Base-by-base conservation (phyloP, 352 stramenopile genomes). In the Globisporangium paddicum region DNA sequence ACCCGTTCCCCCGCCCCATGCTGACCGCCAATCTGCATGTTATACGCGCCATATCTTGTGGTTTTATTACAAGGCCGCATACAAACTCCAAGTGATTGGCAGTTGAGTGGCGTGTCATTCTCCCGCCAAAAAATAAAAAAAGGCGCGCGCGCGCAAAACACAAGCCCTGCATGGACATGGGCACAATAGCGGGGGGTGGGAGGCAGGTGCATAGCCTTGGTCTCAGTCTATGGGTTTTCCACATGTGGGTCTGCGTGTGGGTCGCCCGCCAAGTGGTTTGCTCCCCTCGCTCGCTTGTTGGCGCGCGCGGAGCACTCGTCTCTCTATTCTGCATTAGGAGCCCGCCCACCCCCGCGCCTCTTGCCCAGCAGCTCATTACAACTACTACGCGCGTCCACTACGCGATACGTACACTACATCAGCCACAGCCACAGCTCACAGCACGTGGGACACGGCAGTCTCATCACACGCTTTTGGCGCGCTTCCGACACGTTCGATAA, bases 71-170 rank as follows among this genome's bases (percentile, higher is more conserved):
- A 41, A 59, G 10, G 21, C 49, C 26, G 3, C 41, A 60, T 64
- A 45, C 49, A 64, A 54, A 35, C 18, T 16, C 32, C 45, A 60
- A 60, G 58, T 58, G 6, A 53, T 3, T 8, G 58, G 37, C 46
- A 59, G 52, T 59, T 58, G 47, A 59, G 16, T 46, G 47, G 38
- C 38, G 38, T 5, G 16, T 21, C 38, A 34, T 42, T 47, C 49
- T 58, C 40, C 45, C 52, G 52, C 52, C 52, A 58, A 58, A 58
- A 58, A 49, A 58, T 58, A 58, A 40, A 58, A 56, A 56, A 40
- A 49, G 37, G 52, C 21, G 35, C 23, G 50, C 50, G 51, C 51
- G 52, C 52, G 37, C 37, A 48, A 58, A 25, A 32, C 32, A 11
- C 32, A 32, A 32, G 7, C n/a, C n/a, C n/a, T n/a, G n/a, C n/a